phyloP scores from a whole-genome alignment of 306 rosid genomes.

The Biancaea sappan region DNA sequence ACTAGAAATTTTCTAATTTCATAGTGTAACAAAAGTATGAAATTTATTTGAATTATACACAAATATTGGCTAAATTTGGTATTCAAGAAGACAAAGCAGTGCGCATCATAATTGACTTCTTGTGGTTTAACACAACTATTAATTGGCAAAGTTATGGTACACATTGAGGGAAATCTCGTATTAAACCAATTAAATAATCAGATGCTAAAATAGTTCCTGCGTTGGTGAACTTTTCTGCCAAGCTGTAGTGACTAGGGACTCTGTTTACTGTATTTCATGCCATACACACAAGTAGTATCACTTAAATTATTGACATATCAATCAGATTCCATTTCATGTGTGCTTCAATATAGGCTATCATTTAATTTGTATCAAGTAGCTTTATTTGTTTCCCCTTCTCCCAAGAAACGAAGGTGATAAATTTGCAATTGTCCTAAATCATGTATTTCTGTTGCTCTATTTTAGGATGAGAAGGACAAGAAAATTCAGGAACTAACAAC shows the following conservation, averaged over 20 bases:
- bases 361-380: constrained; percentile 1
- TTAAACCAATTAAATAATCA: not conserved
- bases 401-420: constrained; percentile 13
- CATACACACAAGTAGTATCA: not conserved
- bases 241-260: not conserved
- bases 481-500: constrained; percentile 85
- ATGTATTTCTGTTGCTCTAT: constrained; percentile 6
- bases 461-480: constrained; percentile 92
- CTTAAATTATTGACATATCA: not conserved
- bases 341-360: not conserved
- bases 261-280: not conserved
- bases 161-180: not conserved
- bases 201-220: not conserved
- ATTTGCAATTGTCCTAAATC: constrained; percentile 9
- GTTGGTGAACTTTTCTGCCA: not conserved
- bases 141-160: not conserved
- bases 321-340: not conserved
- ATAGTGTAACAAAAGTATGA: not conserved
- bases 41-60: not conserved
- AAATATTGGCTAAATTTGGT: not conserved
- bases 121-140: not conserved
- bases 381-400: not conserved
- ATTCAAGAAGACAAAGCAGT: not conserved
- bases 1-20: not conserved
- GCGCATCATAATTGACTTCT: not conserved